A percentile compares a stretch with the other conserved stretches of the same genome.
These are phyloP conservation scores for Verticillium isaacii DNA, from an alignment of 2,329 filamentous ascomycete genomes.

Conservation along the genomic window DNA sequence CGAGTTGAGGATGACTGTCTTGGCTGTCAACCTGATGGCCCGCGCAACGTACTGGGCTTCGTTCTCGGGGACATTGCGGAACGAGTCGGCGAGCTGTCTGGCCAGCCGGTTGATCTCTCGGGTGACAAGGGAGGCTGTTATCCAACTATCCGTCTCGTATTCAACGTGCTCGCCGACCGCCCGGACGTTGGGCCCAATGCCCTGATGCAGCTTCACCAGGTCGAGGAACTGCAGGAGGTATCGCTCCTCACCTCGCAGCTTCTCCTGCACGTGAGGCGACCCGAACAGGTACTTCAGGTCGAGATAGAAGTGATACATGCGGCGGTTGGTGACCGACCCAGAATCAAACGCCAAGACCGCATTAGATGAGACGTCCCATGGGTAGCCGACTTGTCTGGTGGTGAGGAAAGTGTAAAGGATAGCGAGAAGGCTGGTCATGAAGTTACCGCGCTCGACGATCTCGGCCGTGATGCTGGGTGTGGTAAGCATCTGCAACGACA, in stretches of 20 bases:
- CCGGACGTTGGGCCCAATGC: conserved; percentile 89
- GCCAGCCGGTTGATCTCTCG: conserved; percentile 92
- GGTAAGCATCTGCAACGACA: conserved; percentile 93
- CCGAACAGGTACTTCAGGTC: conserved; percentile 89
- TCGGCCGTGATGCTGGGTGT: conserved; percentile 96
- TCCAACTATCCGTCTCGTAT: conserved; percentile 98
- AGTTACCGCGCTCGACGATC: conserved; percentile 91
- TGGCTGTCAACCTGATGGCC: conserved; percentile 71
- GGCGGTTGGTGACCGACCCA: conserved; percentile 87
- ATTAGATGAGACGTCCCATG: conserved; percentile 79
- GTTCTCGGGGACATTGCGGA: conserved; percentile 63
- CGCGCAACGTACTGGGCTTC: conserved; percentile 61
- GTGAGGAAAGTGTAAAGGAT: conserved; percentile 98
- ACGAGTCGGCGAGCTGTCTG: conserved; percentile 82
- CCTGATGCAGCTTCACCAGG: conserved; percentile 91
- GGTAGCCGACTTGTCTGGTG: conserved; percentile 90
- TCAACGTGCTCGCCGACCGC: conserved; percentile 95
- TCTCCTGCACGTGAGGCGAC: conserved; percentile 81
- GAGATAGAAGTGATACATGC: conserved; percentile 97
- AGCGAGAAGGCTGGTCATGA: conserved; percentile 89
- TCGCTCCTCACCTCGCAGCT: conserved; percentile 74
- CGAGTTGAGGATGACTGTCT: conserved; percentile 82
- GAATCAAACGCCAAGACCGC: conserved; percentile 90
- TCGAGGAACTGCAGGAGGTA: conserved; percentile 95
- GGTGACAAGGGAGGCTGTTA: conserved; percentile 89